phyloP scores from a whole-genome alignment of 768 basidiomycete genomes.

The Podaxis carcinomalis region DNA sequence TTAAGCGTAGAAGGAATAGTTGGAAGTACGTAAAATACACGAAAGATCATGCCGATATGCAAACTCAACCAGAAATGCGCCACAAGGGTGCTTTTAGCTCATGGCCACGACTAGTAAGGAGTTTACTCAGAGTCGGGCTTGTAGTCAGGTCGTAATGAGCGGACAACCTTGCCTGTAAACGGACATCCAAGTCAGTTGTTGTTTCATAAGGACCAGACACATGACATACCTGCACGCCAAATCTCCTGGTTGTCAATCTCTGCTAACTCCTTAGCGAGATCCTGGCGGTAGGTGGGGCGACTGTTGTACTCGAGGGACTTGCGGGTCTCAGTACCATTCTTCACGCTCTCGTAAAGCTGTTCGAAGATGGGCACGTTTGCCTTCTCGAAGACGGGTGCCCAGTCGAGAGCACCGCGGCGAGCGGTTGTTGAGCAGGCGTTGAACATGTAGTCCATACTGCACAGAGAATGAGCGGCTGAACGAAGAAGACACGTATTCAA shows the following conservation, averaged over 20 bases:
- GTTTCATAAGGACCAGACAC: not conserved
- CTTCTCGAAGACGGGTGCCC: constrained; percentile 96
- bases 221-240: constrained; percentile 80
- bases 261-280: constrained; percentile 86
- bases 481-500: not conserved
- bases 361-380: constrained; percentile 95
- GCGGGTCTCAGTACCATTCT: constrained; percentile 94
- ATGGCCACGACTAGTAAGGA: not conserved
- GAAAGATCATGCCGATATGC: not conserved
- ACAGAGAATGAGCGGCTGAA: not conserved
- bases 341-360: constrained; percentile 90
- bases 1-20: not conserved
- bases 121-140: constrained; percentile 55
- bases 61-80: not conserved
- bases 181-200: not conserved
- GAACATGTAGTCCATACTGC: constrained; percentile 99
- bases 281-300: constrained; percentile 86
- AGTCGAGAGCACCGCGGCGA: constrained; percentile 97
- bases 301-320: constrained; percentile 96
- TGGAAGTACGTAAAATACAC: not conserved
- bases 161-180: constrained; percentile 80
- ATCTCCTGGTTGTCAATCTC: constrained; percentile 99
- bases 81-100: constrained; percentile 1
- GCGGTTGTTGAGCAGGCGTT: constrained; percentile 99
- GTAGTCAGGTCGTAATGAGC: constrained; percentile 82